A percentile compares a stretch with the other conserved stretches of the same genome.
Evolutionary conservation across 306 rosid species (phyloP).

Genomic region (Parietaria judaica): DNA sequence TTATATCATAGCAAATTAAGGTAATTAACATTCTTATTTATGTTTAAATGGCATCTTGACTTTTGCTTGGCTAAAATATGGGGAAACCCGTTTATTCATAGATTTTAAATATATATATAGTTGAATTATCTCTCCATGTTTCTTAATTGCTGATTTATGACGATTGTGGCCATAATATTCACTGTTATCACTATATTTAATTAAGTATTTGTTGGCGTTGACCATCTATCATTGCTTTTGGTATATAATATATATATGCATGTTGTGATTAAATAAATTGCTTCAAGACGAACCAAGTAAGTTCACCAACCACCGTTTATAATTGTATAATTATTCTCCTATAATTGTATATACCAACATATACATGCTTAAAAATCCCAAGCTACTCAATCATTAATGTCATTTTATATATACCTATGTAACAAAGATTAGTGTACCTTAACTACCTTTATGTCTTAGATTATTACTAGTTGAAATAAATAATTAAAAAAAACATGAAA

Average conservation of each 20-base stretch:
- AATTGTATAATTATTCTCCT: neutral
- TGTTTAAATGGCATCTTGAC: no score
- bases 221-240: neutral
- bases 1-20: no score
- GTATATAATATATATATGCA: slow-evolving; percentile 2
- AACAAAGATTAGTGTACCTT: neutral
- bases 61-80: no score
- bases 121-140: no score
- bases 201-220: neutral
- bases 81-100: no score
- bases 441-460: neutral
- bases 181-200: no score
- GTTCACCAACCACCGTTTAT: slow-evolving; percentile 5
- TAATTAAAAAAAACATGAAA: neutral
- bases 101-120: no score
- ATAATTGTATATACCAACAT: neutral
- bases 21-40: no score
- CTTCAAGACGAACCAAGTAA: neutral
- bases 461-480: neutral
- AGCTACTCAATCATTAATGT: slow-evolving; percentile 2
- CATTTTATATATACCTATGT: neutral
- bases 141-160: no score
- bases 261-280: neutral
- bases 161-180: no score
- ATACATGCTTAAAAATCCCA: slow-evolving; percentile 1